These are phyloP conservation scores for Colletotrichum sp. DNA, from an alignment of 2,329 filamentous ascomycete genomes.

Conservation along the genomic window DNA sequence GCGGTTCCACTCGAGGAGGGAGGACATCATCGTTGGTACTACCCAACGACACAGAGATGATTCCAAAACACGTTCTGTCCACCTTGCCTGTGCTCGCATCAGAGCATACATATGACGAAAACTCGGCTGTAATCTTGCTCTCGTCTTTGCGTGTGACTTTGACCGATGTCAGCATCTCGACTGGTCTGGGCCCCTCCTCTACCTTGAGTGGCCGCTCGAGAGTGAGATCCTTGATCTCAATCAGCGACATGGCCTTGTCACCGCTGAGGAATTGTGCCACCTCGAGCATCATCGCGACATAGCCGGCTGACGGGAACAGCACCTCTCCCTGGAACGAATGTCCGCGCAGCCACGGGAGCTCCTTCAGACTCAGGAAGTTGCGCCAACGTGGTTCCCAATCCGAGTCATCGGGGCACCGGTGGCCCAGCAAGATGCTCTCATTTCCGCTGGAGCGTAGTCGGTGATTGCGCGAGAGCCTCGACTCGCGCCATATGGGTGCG, in stretches of 20 bases:
- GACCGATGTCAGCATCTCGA: not conserved
- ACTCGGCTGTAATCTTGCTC: not conserved
- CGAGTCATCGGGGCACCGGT: not conserved
- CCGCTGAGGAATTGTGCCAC: not conserved
- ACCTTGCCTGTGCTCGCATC: not conserved
- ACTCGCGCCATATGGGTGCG: not conserved
- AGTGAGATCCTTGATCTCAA: not conserved
- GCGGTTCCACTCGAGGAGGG: not conserved
- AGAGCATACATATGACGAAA: not conserved
- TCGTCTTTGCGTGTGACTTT: not conserved
- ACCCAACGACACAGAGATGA: not conserved
- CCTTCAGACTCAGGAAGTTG: conserved; percentile 26
- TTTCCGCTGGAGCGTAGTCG: not conserved
- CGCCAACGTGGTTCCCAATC: conserved; percentile 1
- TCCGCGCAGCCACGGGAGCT: conserved; percentile 49
- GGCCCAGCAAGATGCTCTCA: conserved; percentile 4
- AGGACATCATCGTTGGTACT: not conserved
- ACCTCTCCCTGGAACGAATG: conserved; percentile 49
- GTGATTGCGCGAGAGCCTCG: conserved; percentile 1
- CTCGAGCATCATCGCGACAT: conserved; percentile 31
- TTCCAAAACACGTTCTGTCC: not conserved
- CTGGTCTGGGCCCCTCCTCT: not conserved
- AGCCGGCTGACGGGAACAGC: conserved; percentile 41
- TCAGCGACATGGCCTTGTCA: not conserved
- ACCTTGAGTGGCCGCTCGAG: conserved; percentile 1